Conservation (phyloP, 345 rosid genomes). For the Bruguiera parviflora region DNA sequence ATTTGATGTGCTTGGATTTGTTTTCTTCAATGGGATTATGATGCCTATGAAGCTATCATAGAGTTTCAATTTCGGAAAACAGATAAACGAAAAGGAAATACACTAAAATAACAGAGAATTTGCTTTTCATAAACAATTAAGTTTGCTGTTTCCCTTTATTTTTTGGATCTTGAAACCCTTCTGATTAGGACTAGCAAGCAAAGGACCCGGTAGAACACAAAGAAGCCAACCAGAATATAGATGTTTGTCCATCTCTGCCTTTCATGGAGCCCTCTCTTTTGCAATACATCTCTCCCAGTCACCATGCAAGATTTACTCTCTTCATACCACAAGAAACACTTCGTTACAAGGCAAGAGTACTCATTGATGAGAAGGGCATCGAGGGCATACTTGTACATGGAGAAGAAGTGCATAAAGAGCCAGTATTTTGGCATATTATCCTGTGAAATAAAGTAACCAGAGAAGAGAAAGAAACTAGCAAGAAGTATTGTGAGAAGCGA, state of each 20-base stretch:
- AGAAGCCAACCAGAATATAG: conserved; percentile 74
- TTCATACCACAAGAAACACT: conserved; percentile 65
- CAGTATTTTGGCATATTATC: conserved; percentile 82
- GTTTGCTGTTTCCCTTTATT: conserved; percentile 20
- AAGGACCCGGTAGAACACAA: conserved; percentile 71
- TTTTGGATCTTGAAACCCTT: conserved; percentile 73
- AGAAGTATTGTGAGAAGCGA: conserved; percentile 68
- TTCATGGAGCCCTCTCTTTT: conserved; percentile 60
- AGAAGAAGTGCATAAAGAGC: conserved; percentile 88
- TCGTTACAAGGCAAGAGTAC: conserved; percentile 65
- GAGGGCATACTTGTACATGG: conserved; percentile 91
- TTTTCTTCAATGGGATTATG: too few species aligned
- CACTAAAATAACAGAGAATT: neutral
- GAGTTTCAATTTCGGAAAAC: too few species aligned
- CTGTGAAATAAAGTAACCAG: conserved; percentile 83
- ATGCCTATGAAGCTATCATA: too few species aligned
- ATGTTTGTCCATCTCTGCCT: conserved; percentile 68
- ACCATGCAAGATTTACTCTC: conserved; percentile 51
- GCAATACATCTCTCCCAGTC: conserved; percentile 67
- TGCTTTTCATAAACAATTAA: neutral
- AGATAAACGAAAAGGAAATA: too few species aligned
- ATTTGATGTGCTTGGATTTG: too few species aligned
- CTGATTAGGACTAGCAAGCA: conserved; percentile 68
- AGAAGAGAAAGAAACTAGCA: conserved; percentile 79
- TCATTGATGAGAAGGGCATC: conserved; percentile 85